Evolutionary conservation across 164 flowering plant genomes (phyloP).

Genomic region (Magnolia officinalis): DNA sequence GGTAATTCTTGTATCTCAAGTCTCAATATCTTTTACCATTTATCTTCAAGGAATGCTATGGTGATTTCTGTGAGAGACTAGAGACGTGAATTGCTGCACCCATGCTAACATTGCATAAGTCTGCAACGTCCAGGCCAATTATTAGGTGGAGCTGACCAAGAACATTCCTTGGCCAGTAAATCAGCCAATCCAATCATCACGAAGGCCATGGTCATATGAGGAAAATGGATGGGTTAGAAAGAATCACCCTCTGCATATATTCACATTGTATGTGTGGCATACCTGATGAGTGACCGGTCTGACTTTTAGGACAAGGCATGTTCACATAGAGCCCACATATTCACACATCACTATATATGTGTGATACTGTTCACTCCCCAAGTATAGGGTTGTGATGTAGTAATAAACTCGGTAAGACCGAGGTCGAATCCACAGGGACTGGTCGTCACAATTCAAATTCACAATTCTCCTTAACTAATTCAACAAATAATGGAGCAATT

Average conservation of each 20-base stretch:
- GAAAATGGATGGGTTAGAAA: not conserved
- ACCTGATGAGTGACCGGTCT: not conserved
- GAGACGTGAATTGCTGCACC: too few relatives aligned
- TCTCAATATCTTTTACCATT: not conserved
- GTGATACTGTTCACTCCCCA: too few relatives aligned
- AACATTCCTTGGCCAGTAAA: not conserved
- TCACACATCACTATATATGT: too few relatives aligned
- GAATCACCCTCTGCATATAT: not conserved
- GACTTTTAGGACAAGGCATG: not conserved
- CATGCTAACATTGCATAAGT: not conserved
- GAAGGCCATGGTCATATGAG: not conserved
- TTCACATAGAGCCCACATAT: not conserved
- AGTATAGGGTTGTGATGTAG: too few relatives aligned
- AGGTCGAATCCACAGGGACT: too few relatives aligned
- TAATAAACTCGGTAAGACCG: too few relatives aligned
- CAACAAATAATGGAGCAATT: too few relatives aligned
- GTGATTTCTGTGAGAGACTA: too few relatives aligned
- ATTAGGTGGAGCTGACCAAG: not conserved
- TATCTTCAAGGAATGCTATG: not conserved
- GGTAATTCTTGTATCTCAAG: slow-evolving; percentile 4
- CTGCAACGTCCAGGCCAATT: not conserved
- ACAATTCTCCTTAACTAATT: too few relatives aligned
- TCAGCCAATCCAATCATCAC: not conserved
- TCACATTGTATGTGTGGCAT: not conserved
- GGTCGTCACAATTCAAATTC: too few relatives aligned